phyloP scores from a whole-genome alignment of 192 early-diverging fungal genomes.

The Backusella macrospora region DNA sequence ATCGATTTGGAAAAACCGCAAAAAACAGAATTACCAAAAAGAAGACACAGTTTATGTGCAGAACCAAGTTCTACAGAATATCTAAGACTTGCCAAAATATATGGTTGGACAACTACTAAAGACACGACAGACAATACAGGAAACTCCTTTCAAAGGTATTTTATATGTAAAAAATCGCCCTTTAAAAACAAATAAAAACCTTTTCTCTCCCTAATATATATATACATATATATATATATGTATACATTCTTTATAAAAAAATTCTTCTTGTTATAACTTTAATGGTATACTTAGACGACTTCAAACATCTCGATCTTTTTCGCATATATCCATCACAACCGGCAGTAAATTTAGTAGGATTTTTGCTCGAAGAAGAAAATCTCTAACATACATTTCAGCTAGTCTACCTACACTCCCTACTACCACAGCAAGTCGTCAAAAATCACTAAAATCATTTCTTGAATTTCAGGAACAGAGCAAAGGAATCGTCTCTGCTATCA shows the following conservation, averaged over 20 bases:
- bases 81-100: conserved; percentile 44
- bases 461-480: conserved; percentile 17
- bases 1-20: neutral
- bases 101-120: conserved; percentile 46
- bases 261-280: neutral
- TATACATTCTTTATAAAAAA: conserved; percentile 17
- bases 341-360: conserved; percentile 15
- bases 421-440: neutral
- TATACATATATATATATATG: too few relatives aligned
- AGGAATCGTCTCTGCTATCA: conserved; percentile 31
- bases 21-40: conserved; percentile 14
- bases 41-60: conserved; percentile 47
- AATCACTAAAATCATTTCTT: conserved; percentile 13
- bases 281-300: neutral
- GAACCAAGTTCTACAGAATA: conserved; percentile 47
- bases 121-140: conserved; percentile 1
- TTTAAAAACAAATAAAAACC: neutral
- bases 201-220: conserved; percentile 1
- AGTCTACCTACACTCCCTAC: neutral
- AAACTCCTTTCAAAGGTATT: neutral
- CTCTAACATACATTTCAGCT: neutral
- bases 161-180: neutral
- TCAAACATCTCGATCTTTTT: conserved; percentile 21
- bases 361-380: conserved; percentile 23
- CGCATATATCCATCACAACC: neutral